Percentiles rank a stretch among this genome's conserved stretches.
Conservation (phyloP, 371 early-diverging fungal species). For the Mortierella sp. region DNA sequence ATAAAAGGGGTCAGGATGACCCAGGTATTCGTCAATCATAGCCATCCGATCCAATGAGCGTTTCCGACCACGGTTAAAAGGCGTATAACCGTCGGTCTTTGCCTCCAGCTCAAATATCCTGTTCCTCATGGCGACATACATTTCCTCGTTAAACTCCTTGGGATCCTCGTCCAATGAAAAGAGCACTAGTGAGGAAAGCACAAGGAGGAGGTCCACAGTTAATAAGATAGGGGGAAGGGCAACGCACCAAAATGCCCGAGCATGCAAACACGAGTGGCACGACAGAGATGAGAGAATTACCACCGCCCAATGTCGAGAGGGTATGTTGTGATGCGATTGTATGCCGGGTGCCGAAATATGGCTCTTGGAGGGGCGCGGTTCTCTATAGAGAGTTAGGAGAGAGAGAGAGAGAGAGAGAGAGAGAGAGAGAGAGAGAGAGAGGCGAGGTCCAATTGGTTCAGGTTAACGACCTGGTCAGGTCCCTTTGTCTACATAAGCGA, state of each 20-base stretch:
- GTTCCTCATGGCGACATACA: slow-evolving; percentile 53
- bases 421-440: neutral
- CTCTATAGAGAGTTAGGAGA: slow-evolving; percentile 14
- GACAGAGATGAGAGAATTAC: slow-evolving; percentile 10
- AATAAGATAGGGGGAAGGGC: too few relatives aligned
- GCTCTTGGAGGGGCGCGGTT: slow-evolving; percentile 49
- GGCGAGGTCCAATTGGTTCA: neutral
- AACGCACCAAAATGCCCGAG: too few relatives aligned
- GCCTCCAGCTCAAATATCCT: slow-evolving; percentile 51
- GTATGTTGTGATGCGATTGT: slow-evolving; percentile 51
- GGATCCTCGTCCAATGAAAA: slow-evolving; percentile 50
- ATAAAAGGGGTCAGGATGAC: slow-evolving; percentile 8
- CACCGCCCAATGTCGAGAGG: slow-evolving; percentile 47
- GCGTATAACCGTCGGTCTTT: slow-evolving; percentile 42
- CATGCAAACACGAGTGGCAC: too few relatives aligned
- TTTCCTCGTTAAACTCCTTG: slow-evolving; percentile 40
- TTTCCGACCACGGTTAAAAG: slow-evolving; percentile 37
- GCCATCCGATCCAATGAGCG: slow-evolving; percentile 30
- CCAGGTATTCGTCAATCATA: slow-evolving; percentile 17
- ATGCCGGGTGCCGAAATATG: slow-evolving; percentile 47
- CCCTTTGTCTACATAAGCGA: too few relatives aligned
- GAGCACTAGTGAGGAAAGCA: slow-evolving; percentile 15
- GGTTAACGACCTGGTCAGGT: neutral
- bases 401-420: slow-evolving; percentile 2
- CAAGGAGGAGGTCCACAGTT: too few relatives aligned